phyloP scores from a whole-genome alignment of 768 basidiomycete genomes.

The Mycena vulgaris region DNA sequence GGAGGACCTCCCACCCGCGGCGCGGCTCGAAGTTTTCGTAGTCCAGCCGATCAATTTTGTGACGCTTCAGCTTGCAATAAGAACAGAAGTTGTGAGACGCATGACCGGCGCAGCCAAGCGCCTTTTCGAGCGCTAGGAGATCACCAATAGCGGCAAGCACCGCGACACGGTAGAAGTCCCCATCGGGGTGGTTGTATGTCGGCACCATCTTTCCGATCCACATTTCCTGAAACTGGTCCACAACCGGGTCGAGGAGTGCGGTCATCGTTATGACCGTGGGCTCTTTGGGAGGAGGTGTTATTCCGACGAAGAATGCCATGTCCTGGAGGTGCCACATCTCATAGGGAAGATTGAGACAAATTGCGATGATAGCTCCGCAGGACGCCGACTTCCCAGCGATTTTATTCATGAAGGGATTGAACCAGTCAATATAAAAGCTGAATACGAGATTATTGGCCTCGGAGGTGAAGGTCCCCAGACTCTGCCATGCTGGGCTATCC shows the following conservation, averaged over 20 bases:
- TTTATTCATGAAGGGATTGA: constrained; percentile 41
- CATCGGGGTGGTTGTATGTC: constrained; percentile 31
- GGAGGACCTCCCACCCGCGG: constrained; percentile 26
- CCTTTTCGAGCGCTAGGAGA: constrained; percentile 32
- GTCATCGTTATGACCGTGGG: constrained; percentile 25
- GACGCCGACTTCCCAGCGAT: constrained; percentile 34
- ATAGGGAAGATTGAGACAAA: constrained; percentile 44
- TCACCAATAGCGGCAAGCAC: constrained; percentile 38
- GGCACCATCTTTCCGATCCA: constrained; percentile 22
- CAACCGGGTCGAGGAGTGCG: constrained; percentile 7
- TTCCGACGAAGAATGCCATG: constrained; percentile 39
- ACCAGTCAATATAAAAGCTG: constrained; percentile 36
- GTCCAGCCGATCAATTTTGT: constrained; percentile 35
- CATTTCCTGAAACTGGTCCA: constrained; percentile 24
- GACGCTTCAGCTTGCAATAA: constrained; percentile 26
- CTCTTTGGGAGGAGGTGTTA: constrained; percentile 38
- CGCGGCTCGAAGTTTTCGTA: constrained; percentile 17
- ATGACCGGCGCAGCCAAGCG: constrained; percentile 34
- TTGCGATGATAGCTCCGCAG: constrained; percentile 36
- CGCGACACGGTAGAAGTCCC: constrained; percentile 30
- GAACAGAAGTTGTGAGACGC: constrained; percentile 37
- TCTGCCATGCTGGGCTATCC: constrained; percentile 34
- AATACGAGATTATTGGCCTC: constrained; percentile 29
- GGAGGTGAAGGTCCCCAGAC: constrained; percentile 28
- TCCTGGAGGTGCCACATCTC: constrained; percentile 38